Evolutionary conservation across 768 basidiomycete genomes (phyloP).

Genomic region (Auricularia heimuer): DNA sequence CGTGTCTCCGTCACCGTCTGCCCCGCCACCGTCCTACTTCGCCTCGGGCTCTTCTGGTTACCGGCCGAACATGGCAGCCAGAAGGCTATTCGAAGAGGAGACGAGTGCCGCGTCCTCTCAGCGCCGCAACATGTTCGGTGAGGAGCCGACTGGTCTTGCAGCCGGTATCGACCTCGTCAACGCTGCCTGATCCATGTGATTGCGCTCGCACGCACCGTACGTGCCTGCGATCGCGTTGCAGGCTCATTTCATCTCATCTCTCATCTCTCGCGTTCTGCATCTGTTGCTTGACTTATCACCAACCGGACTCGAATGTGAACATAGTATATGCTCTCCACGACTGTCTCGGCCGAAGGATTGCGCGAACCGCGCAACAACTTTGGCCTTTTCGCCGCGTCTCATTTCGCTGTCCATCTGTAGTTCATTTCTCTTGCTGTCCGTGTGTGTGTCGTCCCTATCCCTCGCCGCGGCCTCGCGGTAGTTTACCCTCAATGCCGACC

Average conservation of each 20-base stretch:
- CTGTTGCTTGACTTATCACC: no score
- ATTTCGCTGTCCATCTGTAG: no score
- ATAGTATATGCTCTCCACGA: no score
- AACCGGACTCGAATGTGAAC: no score
- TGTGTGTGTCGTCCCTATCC: no score
- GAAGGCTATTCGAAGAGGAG: not conserved
- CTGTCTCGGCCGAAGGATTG: no score
- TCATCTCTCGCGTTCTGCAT: no score
- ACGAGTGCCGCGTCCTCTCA: not conserved
- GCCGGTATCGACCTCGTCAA: conserved; percentile 1
- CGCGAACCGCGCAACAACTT: no score
- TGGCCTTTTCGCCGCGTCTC: no score
- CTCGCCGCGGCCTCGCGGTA: no score
- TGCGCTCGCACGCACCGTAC: not conserved
- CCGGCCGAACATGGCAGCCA: not conserved
- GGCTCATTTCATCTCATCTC: not conserved
- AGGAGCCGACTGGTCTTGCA: not conserved
- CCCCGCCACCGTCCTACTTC: not conserved
- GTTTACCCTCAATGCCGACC: no score
- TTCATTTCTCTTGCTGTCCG: no score
- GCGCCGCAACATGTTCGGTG: not conserved
- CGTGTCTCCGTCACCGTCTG: conserved; percentile 34
- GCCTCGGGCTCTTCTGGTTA: not conserved
- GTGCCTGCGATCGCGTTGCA: not conserved
- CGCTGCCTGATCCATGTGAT: not conserved